Evolutionary conservation across 2,329 filamentous ascomycete genomes (phyloP).

Genomic region (Sporothrix dimorphospora): DNA sequence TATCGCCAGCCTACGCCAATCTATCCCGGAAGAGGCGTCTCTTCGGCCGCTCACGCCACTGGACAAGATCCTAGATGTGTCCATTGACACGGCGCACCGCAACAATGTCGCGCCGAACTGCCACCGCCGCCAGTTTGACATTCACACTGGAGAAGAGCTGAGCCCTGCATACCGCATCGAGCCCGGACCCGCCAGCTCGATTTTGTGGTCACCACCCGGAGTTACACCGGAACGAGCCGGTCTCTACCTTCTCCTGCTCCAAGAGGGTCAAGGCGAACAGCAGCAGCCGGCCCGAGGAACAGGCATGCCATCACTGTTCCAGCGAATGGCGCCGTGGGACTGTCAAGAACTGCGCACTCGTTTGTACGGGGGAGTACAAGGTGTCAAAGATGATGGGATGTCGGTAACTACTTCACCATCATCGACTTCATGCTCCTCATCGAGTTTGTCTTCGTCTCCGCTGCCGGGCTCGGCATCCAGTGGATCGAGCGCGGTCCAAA

Average conservation of each 20-base stretch:
- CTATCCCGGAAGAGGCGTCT: background rate
- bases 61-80: conserved; percentile 30
- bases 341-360: conserved; percentile 35
- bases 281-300: conserved; percentile 33
- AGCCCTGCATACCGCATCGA: conserved; percentile 34
- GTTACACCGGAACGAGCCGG: conserved; percentile 33
- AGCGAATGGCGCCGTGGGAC: conserved; percentile 41
- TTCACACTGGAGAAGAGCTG: conserved; percentile 33
- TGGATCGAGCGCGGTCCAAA: background rate
- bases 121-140: conserved; percentile 38
- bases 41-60: conserved; percentile 29
- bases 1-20: conserved; percentile 16
- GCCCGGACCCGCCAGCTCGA: conserved; percentile 12
- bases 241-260: conserved; percentile 26
- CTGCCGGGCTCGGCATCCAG: background rate
- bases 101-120: conserved; percentile 18
- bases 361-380: conserved; percentile 29
- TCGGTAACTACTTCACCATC: background rate
- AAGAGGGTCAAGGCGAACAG: conserved; percentile 21
- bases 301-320: conserved; percentile 34
- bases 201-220: conserved; percentile 32
- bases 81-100: conserved; percentile 19
- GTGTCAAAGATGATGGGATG: background rate
- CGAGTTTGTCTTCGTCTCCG: background rate
- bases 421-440: background rate